Evolutionary conservation across 2,329 filamentous ascomycete genomes (phyloP), one percentile per base, ranked within the genome.

Genomic region (Paecilomyces formosus): DNA sequence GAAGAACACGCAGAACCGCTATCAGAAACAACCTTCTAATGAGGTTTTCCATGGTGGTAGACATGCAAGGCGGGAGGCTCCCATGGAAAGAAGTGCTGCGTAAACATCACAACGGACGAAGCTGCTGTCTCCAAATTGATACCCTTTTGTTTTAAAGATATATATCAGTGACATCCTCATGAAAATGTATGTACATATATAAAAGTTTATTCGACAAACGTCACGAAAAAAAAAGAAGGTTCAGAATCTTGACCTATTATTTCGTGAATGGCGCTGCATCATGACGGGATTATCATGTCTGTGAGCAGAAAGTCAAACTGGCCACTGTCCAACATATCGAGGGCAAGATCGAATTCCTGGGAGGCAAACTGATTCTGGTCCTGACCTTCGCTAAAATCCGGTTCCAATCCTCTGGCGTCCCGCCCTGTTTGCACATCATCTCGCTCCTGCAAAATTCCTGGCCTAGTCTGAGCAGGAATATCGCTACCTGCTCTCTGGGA

Each of bases 401-500:
- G n/a, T 45, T 21, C 39, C 6, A 45, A 45, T 15, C n/a, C n/a
- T 6, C 7, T n/a, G 6, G n/a, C n/a, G 15, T 45, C 39, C 15
- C n/a, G 6, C n/a, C 39, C n/a, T 45, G 39, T 18, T 45, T 45
- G 39, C 35, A 21, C 6, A 15, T 18, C 35, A 45, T 18, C n/a
- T 7, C n/a, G 15, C 8, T n/a, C 39, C 15, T 18, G 39, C n/a
- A 45, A 18, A 21, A 7, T 21, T 7, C 2, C 39, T 8, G 39
- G 1, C n/a, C 39, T 9, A 6, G n/a, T 8, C 6, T 45, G 39
- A n/a, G 53, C 30, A 35, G 18, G 22, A 28, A 53, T 12, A 28
- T 35, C 7, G 6, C 35, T 26, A 15, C 31, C 30, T 28, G 49
- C n/a, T 53, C 39, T 24, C 50, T 59, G 33, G 26, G 60, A 60